Percentiles rank a stretch among this genome's conserved stretches.
These are phyloP conservation scores for Moniliella sp. DNA, from an alignment of 1,284 basidiomycete species.

Conservation along the genomic window DNA sequence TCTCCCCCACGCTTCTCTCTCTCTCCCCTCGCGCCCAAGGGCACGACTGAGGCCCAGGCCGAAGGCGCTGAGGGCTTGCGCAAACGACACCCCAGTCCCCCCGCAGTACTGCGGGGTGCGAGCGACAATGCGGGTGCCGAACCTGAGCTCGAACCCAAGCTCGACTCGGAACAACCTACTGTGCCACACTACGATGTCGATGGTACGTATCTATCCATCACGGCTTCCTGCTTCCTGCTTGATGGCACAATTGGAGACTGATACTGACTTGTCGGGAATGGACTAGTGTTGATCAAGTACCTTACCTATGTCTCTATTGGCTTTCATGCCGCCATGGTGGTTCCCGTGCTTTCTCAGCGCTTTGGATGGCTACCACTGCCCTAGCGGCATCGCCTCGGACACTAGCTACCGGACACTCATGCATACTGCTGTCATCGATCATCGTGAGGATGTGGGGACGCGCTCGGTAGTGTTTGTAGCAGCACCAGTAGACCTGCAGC, in stretches of 20 bases:
- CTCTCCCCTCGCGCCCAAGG: slow-evolving; percentile 1
- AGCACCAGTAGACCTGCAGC: too few species aligned
- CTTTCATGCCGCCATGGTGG: slow-evolving; percentile 36
- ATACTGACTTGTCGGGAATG: background rate
- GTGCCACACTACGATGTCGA: slow-evolving; percentile 63
- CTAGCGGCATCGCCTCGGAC: too few species aligned
- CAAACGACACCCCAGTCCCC: slow-evolving; percentile 2
- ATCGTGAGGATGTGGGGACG: too few species aligned
- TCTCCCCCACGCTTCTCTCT: slow-evolving; percentile 4
- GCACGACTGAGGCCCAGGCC: slow-evolving; percentile 1
- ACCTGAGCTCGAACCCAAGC: slow-evolving; percentile 1
- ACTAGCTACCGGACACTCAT: too few species aligned
- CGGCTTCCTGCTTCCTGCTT: background rate
- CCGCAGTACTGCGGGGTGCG: slow-evolving; percentile 4
- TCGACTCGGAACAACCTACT: slow-evolving; percentile 18
- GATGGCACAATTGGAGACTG: too few species aligned
- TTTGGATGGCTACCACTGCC: slow-evolving; percentile 6
- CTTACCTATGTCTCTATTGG: slow-evolving; percentile 73
- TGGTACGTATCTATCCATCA: slow-evolving; percentile 26
- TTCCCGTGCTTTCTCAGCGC: slow-evolving; percentile 12
- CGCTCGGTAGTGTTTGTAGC: too few species aligned
- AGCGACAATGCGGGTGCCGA: too few species aligned
- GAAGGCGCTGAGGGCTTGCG: too few species aligned
- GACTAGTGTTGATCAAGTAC: slow-evolving; percentile 56
- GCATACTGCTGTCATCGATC: too few species aligned